Base-by-base conservation (phyloP, 352 stramenopile genomes). In the Phytophthora crassamura region DNA sequence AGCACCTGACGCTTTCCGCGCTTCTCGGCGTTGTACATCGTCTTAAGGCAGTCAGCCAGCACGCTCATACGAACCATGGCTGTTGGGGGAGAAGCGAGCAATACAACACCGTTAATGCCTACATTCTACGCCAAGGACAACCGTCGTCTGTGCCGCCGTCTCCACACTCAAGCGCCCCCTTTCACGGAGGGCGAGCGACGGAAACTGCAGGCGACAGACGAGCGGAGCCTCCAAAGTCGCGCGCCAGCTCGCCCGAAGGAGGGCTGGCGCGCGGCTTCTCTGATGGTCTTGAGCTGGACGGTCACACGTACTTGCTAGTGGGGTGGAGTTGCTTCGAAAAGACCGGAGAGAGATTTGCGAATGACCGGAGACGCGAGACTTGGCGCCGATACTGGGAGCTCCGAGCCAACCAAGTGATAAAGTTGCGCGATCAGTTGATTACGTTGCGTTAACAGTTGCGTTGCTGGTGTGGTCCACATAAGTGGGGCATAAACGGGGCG, bases 21-120 rank as follows among this genome's bases (percentile, higher is more conserved):
- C 95, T 99, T 99, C 87, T 99, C 98, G 60, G 98, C 98, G 86
- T 99, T 99, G 86, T 97, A 99, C 71, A 99, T 99, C 68, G 97
- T 99, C 90, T 99, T 99, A 58, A 99, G 96, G 82, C 95, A 98
- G 90, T 99, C 98, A 74, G 97, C 98, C 67, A 99, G 88, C 79
- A 99, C 97, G 78, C 89, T 98, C 97, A 99, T 99, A 83, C 98
- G 97, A 86, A 99, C 98, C 98, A 99, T 99, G 72, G 58, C 88
- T 96, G 70, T 48, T 15, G n/a, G 20, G 18, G 22, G 52, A 20
- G 12, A 61, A 28, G 45, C 55, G 20, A 61, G 50, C 36, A 35
- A 25, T 40, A 28, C 47, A 35, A 67, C 10, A 78, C 18, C 69
- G 68, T 90, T 89, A 88, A 84, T 82, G 30, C 45, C 65, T 69